Percentiles rank a stretch among this genome's conserved stretches.
These are phyloP conservation scores for Begonia loranthoides DNA, from an alignment of 306 rosid genomes.

Conservation along the genomic window DNA sequence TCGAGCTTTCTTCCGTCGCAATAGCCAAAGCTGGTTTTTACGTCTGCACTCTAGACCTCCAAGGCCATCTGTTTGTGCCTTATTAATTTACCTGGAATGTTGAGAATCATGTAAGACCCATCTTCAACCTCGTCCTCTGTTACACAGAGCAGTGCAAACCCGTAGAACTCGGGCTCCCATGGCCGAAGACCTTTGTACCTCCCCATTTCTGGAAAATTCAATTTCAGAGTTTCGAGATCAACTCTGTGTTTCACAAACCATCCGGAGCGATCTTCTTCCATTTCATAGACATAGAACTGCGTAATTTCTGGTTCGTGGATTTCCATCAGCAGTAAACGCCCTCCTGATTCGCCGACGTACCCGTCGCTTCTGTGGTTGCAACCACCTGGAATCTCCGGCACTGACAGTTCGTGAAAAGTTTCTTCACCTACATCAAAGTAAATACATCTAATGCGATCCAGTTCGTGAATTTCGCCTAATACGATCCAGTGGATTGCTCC, in stretches of 20 bases:
- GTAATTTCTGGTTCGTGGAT: no score
- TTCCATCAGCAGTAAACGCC: no score
- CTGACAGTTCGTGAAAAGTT: no score
- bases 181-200: background rate
- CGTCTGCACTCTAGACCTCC: constrained; percentile 10
- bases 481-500: constrained; percentile 21
- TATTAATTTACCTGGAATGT: constrained; percentile 15
- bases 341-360: no score
- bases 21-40: constrained; percentile 9
- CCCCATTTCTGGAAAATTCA: constrained; percentile 4
- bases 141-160: constrained; percentile 6
- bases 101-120: constrained; percentile 10
- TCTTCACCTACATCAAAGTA: constrained; percentile 11
- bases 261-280: no score
- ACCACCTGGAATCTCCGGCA: no score
- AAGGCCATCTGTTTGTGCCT: constrained; percentile 9
- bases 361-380: no score
- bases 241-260: constrained; percentile 3
- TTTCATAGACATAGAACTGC: no score
- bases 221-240: constrained; percentile 2
- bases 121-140: constrained; percentile 10
- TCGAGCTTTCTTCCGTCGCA: constrained; percentile 9
- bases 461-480: background rate
- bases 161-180: background rate
- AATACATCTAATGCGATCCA: background rate